These are phyloP conservation scores for Nicotiana knightiana DNA, from an alignment of 257 asterid species.

Conservation along the genomic window DNA sequence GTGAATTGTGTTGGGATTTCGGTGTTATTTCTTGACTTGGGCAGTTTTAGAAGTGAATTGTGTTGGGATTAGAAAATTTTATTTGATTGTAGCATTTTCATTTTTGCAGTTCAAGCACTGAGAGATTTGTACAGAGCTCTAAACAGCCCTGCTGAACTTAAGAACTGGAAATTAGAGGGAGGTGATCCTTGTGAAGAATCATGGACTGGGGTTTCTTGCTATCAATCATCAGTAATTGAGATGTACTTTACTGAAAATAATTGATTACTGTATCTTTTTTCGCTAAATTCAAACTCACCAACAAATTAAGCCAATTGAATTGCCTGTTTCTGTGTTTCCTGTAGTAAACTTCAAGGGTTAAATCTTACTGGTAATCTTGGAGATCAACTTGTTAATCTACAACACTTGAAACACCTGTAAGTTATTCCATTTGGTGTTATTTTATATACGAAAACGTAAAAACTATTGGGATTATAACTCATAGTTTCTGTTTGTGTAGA, in stretches of 20 bases:
- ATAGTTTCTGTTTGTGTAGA: constrained; percentile 31
- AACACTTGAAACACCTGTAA: constrained; percentile 67
- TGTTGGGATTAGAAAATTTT: neutral
- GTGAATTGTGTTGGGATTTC: too few species aligned
- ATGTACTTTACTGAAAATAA: constrained; percentile 29
- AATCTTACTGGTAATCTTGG: constrained; percentile 59
- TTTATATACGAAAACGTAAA: neutral
- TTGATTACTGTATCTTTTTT: neutral
- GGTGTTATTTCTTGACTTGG: neutral
- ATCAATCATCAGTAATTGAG: constrained; percentile 51
- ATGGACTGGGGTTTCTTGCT: constrained; percentile 79
- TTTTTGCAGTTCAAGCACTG: constrained; percentile 69
- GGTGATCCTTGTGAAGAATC: constrained; percentile 85
- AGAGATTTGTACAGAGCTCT: constrained; percentile 58
- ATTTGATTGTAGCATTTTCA: neutral
- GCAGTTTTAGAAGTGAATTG: neutral
- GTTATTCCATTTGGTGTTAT: constrained; percentile 4
- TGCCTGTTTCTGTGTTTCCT: neutral
- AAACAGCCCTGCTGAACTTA: constrained; percentile 57
- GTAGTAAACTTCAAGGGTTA: constrained; percentile 70
- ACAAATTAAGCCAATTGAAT: neutral
- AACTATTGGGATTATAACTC: neutral
- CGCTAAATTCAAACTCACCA: too few species aligned
- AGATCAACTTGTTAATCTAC: constrained; percentile 51
- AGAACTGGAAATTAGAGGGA: constrained; percentile 53